Conservation (phyloP, 768 basidiomycete species). For the Rossbeevera mucosa region DNA sequence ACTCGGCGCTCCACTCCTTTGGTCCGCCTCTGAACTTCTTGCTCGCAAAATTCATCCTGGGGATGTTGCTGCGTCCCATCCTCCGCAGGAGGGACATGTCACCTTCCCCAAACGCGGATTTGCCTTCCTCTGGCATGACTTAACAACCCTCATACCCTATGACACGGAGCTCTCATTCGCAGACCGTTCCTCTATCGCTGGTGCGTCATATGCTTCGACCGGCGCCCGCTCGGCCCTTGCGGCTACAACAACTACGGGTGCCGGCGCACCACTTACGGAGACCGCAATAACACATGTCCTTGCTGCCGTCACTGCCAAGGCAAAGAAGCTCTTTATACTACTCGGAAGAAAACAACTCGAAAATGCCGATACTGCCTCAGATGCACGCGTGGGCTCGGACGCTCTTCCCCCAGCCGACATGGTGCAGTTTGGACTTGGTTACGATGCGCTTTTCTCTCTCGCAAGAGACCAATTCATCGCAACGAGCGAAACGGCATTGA, state of each 20-base stretch:
- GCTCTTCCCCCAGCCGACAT: constrained; percentile 10
- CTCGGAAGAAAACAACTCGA: constrained; percentile 68
- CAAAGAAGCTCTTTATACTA: constrained; percentile 74
- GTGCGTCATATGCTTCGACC: constrained; percentile 38
- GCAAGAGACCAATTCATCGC: constrained; percentile 86
- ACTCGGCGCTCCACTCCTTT: constrained; percentile 78
- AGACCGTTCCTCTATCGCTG: constrained; percentile 59
- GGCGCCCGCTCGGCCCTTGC: constrained; percentile 24
- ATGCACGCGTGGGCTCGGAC: constrained; percentile 4
- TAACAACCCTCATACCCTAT: constrained; percentile 82
- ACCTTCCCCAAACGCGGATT: constrained; percentile 43
- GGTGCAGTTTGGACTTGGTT: constrained; percentile 54
- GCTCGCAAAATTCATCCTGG: constrained; percentile 40
- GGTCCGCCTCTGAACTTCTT: constrained; percentile 63
- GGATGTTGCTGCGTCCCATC: neutral
- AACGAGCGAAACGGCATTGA: constrained; percentile 78
- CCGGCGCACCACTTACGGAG: constrained; percentile 56
- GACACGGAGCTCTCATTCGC: constrained; percentile 69
- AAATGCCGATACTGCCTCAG: constrained; percentile 34
- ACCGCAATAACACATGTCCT: constrained; percentile 77
- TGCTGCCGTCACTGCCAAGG: constrained; percentile 81
- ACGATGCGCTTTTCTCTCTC: constrained; percentile 64
- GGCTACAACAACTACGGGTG: constrained; percentile 28
- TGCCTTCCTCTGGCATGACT: constrained; percentile 84
- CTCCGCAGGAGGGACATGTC: neutral